Conservation (phyloP, 331 rosid species). For the Acacia pycnantha region DNA sequence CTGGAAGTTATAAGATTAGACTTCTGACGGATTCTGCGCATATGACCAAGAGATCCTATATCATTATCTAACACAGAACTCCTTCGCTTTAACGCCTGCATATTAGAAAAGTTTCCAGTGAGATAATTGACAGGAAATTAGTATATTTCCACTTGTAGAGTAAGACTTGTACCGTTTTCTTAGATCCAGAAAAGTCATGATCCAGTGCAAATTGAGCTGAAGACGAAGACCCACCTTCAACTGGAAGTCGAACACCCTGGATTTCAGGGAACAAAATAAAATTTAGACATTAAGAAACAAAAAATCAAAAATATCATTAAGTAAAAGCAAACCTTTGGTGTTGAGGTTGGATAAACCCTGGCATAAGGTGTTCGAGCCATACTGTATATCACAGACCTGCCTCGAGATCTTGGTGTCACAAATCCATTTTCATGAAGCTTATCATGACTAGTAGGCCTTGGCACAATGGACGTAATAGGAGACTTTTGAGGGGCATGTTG, state of each 20-base stretch:
- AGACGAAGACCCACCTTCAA: conserved; percentile 52
- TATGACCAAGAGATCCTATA: conserved; percentile 79
- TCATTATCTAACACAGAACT: conserved; percentile 69
- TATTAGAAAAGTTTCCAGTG: background rate
- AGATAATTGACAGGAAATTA: background rate
- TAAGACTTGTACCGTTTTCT: conserved; percentile 52
- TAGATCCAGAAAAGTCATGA: conserved; percentile 51
- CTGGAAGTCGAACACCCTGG: conserved; percentile 51
- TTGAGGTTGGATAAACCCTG: conserved; percentile 48
- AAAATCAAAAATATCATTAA: background rate
- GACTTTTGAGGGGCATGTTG: conserved; percentile 44
- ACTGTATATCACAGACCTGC: conserved; percentile 85
- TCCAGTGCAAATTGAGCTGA: conserved; percentile 54
- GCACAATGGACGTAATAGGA: conserved; percentile 47
- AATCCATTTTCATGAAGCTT: conserved; percentile 63
- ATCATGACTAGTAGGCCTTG: conserved; percentile 48
- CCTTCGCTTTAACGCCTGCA: conserved; percentile 68
- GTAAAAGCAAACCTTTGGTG: conserved; percentile 55
- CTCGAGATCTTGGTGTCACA: conserved; percentile 74
- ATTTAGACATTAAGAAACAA: background rate
- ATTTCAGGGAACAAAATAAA: conserved; percentile 15
- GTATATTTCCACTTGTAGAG: conserved; percentile 13
- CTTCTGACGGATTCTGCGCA: conserved; percentile 77
- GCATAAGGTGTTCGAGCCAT: conserved; percentile 91
- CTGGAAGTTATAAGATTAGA: conserved; percentile 62